These are phyloP conservation scores for Rossbeevera mucosa DNA, from an alignment of 768 basidiomycete species.

Conservation along the genomic window DNA sequence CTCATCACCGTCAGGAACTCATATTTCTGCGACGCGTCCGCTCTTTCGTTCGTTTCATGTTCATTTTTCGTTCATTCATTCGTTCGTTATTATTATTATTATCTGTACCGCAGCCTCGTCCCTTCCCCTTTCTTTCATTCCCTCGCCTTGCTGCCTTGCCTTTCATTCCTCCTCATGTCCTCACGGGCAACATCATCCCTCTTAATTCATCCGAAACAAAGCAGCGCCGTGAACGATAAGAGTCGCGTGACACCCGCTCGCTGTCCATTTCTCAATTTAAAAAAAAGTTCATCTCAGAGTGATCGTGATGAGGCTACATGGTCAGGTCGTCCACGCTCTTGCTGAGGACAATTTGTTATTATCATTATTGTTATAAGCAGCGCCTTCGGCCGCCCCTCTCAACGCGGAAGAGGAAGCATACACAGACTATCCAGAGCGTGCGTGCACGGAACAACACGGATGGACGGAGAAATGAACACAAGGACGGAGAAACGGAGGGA, in stretches of 20 bases:
- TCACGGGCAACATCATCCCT: neutral
- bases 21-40: slow-evolving; percentile 1
- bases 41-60: neutral
- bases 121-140: neutral
- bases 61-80: neutral
- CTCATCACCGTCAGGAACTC: slow-evolving; percentile 2
- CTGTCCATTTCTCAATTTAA: neutral
- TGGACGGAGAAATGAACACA: no score
- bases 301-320: neutral
- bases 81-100: slow-evolving; percentile 2
- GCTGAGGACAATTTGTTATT: neutral
- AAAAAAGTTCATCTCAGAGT: slow-evolving; percentile 23
- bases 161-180: neutral
- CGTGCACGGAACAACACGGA: neutral
- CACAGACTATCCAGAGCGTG: neutral
- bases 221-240: neutral
- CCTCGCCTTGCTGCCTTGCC: neutral
- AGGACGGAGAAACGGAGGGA: no score
- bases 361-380: neutral
- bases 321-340: neutral
- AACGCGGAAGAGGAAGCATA: neutral
- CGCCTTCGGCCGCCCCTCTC: neutral
- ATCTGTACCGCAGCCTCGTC: neutral
- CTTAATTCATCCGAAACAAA: neutral
- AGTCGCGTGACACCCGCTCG: slow-evolving; percentile 13